These are phyloP conservation scores for Dorcoceras hygrometricum DNA, from an alignment of 257 asterid genomes.

Conservation along the genomic window DNA sequence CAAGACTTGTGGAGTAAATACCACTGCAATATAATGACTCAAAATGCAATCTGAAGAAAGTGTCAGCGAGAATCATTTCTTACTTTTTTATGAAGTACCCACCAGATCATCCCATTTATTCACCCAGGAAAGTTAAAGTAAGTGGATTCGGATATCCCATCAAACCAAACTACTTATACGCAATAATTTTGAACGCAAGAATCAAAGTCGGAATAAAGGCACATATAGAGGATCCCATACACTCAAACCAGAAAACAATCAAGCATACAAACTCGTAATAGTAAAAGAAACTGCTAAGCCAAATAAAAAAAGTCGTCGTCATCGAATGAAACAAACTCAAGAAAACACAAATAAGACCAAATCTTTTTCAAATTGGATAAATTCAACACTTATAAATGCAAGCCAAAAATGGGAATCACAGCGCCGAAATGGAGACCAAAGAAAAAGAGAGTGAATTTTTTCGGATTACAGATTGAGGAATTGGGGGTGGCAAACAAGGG, in stretches of 20 bases:
- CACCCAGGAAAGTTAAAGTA: background rate
- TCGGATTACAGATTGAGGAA: slow-evolving; percentile 72
- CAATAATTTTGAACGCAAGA: background rate
- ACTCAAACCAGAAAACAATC: background rate
- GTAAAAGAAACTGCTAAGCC: background rate
- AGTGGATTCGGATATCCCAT: background rate
- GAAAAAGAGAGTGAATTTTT: background rate
- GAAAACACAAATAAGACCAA: background rate
- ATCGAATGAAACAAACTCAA: background rate
- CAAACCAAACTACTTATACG: background rate
- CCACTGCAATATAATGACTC: background rate
- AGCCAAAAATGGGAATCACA: slow-evolving; percentile 20
- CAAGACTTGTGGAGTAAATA: background rate
- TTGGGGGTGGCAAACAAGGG: slow-evolving; percentile 83
- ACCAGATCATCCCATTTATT: background rate
- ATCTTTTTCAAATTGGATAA: slow-evolving; percentile 1
- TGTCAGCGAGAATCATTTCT: background rate
- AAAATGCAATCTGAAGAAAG: background rate
- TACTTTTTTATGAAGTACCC: background rate
- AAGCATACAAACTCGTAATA: background rate
- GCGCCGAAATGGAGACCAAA: background rate
- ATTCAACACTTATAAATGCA: slow-evolving; percentile 3
- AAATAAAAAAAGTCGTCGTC: background rate
- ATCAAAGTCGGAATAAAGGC: background rate
- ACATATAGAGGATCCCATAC: background rate